These are phyloP conservation scores for Xerocomus spinulosus DNA, from an alignment of 768 basidiomycete genomes.

Conservation along the genomic window DNA sequence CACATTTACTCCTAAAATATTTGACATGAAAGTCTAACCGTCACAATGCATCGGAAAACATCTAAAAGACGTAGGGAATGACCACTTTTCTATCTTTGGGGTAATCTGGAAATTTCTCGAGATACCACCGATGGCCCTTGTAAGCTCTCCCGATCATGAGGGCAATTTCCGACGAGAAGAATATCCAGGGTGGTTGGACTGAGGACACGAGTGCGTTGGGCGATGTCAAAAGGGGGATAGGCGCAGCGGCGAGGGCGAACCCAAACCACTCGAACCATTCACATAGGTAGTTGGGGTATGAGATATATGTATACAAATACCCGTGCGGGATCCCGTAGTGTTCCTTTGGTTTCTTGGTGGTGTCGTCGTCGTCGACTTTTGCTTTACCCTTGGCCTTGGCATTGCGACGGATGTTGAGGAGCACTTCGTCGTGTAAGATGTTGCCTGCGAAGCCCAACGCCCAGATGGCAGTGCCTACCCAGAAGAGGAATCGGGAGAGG, in stretches of 20 bases:
- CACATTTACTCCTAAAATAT: too few species aligned
- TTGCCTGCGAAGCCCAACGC: constrained; percentile 70
- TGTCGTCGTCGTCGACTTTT: constrained; percentile 26
- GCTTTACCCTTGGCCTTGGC: constrained; percentile 37
- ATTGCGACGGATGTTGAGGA: constrained; percentile 74
- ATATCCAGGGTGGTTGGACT: constrained; percentile 71
- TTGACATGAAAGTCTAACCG: too few species aligned
- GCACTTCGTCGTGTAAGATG: constrained; percentile 84
- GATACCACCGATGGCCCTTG: constrained; percentile 86
- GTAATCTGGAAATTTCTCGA: constrained; percentile 71
- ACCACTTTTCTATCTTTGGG: constrained; percentile 72
- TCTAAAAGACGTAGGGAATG: too few species aligned
- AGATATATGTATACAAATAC: constrained; percentile 68
- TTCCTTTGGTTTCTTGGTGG: constrained; percentile 31
- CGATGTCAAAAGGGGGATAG: constrained; percentile 35
- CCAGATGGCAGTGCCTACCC: constrained; percentile 65
- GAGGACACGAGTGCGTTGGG: constrained; percentile 42
- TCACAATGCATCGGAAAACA: too few species aligned
- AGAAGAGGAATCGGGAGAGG: constrained; percentile 45
- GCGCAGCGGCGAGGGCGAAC: constrained; percentile 73
- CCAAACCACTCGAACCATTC: constrained; percentile 96
- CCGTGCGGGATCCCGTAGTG: constrained; percentile 82
- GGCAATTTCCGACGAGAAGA: constrained; percentile 66
- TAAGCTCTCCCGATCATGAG: constrained; percentile 81
- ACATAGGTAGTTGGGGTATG: constrained; percentile 91